Conservation (phyloP, 139 green algal species). For the Diplosphaera chodatii region DNA sequence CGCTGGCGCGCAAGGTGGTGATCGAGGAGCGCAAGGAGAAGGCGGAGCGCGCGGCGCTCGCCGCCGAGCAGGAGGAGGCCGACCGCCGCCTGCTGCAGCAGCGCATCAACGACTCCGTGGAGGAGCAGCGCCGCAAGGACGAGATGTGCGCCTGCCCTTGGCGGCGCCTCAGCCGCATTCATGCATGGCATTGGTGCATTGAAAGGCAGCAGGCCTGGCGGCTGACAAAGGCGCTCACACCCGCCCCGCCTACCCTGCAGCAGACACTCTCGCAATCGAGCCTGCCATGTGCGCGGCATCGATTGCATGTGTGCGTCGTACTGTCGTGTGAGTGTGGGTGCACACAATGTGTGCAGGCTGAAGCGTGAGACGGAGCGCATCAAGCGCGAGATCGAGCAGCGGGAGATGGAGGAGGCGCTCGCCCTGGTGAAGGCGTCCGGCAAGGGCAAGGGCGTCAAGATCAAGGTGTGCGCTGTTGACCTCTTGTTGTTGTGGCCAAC, state of each 20-base stretch:
- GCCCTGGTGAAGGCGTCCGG: constrained; percentile 40
- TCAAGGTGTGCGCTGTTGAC: too few species aligned
- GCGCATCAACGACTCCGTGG: constrained; percentile 52
- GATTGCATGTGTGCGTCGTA: too few species aligned
- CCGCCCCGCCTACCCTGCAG: too few species aligned
- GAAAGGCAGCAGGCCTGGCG: too few species aligned
- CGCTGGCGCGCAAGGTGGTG: constrained; percentile 74
- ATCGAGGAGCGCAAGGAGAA: constrained; percentile 98
- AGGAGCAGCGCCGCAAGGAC: constrained; percentile 60
- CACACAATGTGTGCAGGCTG: constrained; percentile 18
- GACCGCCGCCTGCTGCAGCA: constrained; percentile 50
- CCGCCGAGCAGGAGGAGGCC: constrained; percentile 82
- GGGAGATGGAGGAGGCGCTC: constrained; percentile 55
- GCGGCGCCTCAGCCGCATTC: too few species aligned
- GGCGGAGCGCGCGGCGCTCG: constrained; percentile 67
- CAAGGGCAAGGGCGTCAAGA: constrained; percentile 14
- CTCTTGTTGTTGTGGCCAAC: too few species aligned
- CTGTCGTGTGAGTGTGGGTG: too few species aligned
- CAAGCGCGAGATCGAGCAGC: constrained; percentile 65
- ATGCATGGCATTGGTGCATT: too few species aligned
- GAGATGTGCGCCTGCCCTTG: constrained; percentile 38
- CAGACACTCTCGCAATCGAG: too few species aligned
- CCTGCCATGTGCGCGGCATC: too few species aligned
- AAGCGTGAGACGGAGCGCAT: constrained; percentile 76
- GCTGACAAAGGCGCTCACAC: too few species aligned